Evolutionary conservation across 2,329 filamentous ascomycete genomes (phyloP).

Genomic region (Hypoxylon sp.): DNA sequence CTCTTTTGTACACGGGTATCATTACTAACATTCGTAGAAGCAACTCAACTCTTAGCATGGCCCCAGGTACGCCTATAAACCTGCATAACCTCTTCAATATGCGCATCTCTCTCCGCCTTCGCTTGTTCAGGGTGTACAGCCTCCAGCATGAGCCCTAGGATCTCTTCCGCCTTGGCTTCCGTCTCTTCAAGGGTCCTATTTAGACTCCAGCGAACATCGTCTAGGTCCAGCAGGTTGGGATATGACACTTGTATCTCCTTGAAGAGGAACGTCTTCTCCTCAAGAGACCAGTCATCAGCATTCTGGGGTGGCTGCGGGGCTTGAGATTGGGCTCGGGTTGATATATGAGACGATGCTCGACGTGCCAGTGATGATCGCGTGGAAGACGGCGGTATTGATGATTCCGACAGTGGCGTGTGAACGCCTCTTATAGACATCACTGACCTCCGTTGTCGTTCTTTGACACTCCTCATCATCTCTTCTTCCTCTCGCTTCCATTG

Average conservation of each 20-base stretch:
- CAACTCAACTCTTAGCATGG: constrained; percentile 12
- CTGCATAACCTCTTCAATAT: constrained; percentile 39
- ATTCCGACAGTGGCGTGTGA: constrained; percentile 26
- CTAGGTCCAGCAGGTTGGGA: constrained; percentile 43
- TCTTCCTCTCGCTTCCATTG: constrained; percentile 36
- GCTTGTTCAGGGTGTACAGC: constrained; percentile 35
- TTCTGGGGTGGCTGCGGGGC: not conserved
- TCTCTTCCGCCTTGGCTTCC: constrained; percentile 44
- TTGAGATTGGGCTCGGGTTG: not conserved
- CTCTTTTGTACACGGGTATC: constrained; percentile 24
- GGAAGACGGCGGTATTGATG: constrained; percentile 30
- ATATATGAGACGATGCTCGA: constrained; percentile 5
- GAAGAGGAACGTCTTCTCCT: constrained; percentile 47
- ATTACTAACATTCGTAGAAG: not conserved
- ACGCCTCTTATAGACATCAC: constrained; percentile 41
- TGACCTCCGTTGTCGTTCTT: constrained; percentile 44
- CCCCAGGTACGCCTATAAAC: constrained; percentile 29
- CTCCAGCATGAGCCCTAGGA: constrained; percentile 46
- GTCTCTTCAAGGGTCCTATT: constrained; percentile 45
- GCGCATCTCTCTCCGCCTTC: constrained; percentile 23
- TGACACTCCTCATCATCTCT: constrained; percentile 24
- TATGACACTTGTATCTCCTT: constrained; percentile 46
- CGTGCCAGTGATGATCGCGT: constrained; percentile 22
- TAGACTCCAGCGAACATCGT: constrained; percentile 39
- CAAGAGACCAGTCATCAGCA: constrained; percentile 43